Conservation (phyloP, 306 rosid genomes). For the Begonia loranthoides region DNA sequence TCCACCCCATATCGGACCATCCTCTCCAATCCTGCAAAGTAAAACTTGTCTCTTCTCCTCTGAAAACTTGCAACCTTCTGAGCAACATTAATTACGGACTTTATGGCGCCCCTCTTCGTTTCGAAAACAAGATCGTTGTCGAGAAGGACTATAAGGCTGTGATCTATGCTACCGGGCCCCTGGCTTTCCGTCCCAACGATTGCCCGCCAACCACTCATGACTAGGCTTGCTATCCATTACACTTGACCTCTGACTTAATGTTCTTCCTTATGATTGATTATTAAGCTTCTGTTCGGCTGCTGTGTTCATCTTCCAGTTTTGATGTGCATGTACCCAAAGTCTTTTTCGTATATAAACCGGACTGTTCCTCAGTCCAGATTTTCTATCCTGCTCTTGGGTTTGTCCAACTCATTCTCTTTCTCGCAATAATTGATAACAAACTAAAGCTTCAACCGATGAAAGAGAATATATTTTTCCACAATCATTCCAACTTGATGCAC, state of each 20-base stretch:
- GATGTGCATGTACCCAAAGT: slow-evolving; percentile 1
- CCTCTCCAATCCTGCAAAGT: slow-evolving; percentile 74
- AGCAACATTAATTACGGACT: slow-evolving; percentile 65
- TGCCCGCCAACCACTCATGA: slow-evolving; percentile 35
- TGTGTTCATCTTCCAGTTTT: slow-evolving; percentile 3
- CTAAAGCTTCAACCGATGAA: too few species aligned
- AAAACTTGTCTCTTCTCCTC: slow-evolving; percentile 66
- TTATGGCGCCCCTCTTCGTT: slow-evolving; percentile 59
- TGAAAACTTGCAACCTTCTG: slow-evolving; percentile 39
- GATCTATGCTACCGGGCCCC: slow-evolving; percentile 69
- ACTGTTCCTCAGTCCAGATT: slow-evolving; percentile 3
- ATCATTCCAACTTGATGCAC: too few species aligned
- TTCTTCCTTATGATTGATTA: too few species aligned
- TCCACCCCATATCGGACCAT: slow-evolving; percentile 43
- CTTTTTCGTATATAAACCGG: slow-evolving; percentile 11
- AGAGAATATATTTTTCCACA: too few species aligned
- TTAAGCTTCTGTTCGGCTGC: too few species aligned
- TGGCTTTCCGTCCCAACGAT: slow-evolving; percentile 65
- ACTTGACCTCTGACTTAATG: not conserved
- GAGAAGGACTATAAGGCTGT: slow-evolving; percentile 58
- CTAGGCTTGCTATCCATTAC: slow-evolving; percentile 3
- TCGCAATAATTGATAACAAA: too few species aligned
- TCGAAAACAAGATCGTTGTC: slow-evolving; percentile 37
- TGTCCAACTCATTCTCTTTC: too few species aligned
- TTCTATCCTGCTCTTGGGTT: not conserved